A percentile compares a stretch with the other conserved stretches of the same genome.
Conservation (phyloP, 257 asterid species). For the Solanum piurae region DNA sequence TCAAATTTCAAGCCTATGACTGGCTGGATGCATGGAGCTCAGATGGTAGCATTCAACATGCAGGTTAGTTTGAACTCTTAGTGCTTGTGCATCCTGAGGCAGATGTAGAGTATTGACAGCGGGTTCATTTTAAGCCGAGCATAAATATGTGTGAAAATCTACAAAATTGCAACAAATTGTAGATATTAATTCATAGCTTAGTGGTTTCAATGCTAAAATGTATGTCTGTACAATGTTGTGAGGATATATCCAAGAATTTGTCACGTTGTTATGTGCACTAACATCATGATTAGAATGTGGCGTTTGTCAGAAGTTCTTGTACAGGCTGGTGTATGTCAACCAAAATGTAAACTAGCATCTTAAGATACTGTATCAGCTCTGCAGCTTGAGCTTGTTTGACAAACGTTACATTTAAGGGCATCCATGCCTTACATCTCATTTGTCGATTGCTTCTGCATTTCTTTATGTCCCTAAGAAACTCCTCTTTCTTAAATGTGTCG, state of each 20-base stretch:
- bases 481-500: background rate
- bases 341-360: background rate
- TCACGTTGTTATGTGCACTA: background rate
- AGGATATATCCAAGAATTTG: background rate
- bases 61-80: conserved; percentile 36
- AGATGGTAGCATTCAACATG: conserved; percentile 96
- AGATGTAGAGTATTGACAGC: background rate
- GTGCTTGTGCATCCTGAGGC: background rate
- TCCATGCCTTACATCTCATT: background rate
- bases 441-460: background rate
- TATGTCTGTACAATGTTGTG: background rate
- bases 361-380: background rate
- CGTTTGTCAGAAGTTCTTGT: background rate
- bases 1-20: conserved; percentile 62
- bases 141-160: background rate
- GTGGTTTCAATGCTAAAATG: background rate
- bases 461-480: background rate
- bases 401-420: background rate
- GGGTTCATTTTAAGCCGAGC: background rate
- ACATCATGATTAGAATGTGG: background rate
- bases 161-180: background rate
- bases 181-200: background rate
- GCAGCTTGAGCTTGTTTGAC: background rate
- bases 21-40: conserved; percentile 97
- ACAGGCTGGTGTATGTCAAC: background rate